phyloP scores from a whole-genome alignment of 768 basidiomycete species.

The Termitomyces sp. region DNA sequence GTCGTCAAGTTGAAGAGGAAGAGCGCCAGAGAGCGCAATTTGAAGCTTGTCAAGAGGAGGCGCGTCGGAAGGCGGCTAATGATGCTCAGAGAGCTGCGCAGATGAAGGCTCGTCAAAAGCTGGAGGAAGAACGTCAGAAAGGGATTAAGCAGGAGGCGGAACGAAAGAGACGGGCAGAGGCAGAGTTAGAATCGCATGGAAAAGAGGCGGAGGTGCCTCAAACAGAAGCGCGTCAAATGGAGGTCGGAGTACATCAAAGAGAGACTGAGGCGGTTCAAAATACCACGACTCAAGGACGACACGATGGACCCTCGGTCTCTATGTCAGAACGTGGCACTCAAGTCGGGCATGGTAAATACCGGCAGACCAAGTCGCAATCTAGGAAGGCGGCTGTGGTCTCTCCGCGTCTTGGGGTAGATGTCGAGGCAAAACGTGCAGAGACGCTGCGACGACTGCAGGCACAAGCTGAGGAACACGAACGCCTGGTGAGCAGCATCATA shows the following conservation, averaged over 20 bases:
- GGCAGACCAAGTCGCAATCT: neutral
- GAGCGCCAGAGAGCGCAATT: conserved; percentile 11
- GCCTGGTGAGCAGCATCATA: conserved; percentile 14
- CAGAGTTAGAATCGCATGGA: neutral
- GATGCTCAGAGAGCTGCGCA: conserved; percentile 10
- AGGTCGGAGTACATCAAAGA: conserved; percentile 14
- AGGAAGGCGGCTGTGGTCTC: conserved; percentile 6
- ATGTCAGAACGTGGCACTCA: neutral
- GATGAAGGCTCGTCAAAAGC: conserved; percentile 15
- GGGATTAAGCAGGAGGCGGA: conserved; percentile 1
- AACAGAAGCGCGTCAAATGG: conserved; percentile 14
- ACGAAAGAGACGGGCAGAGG: conserved; percentile 6
- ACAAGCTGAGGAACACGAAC: conserved; percentile 23
- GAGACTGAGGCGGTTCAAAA: neutral
- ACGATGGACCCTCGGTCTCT: neutral
- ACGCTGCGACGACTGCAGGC: conserved; percentile 21
- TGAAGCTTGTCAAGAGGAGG: conserved; percentile 13
- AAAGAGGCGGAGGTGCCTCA: neutral
- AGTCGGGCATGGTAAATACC: neutral
- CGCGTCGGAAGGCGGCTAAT: conserved; percentile 5
- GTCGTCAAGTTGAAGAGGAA: conserved; percentile 2
- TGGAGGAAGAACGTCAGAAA: conserved; percentile 12
- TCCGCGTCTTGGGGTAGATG: conserved; percentile 3
- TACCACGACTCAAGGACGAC: neutral
- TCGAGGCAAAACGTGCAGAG: conserved; percentile 20